phyloP scores from a whole-genome alignment of 495 filamentous ascomycete species.

The Aspergillus kassunensis region DNA sequence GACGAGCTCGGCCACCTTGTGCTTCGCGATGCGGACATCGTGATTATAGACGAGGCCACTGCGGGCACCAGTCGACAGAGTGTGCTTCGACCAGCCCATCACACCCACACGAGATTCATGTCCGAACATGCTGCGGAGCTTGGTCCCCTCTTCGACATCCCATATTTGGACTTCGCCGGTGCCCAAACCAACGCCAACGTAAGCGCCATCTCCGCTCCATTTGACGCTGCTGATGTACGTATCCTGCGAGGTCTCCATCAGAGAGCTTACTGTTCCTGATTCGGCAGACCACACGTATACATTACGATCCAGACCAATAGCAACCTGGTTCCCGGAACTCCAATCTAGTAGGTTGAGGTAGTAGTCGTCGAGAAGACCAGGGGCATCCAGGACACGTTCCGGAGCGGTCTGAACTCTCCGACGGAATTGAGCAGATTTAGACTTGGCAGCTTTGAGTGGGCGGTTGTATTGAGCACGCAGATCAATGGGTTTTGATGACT shows the following conservation, averaged over 20 bases:
- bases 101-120: conserved; percentile 96
- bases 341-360: conserved; percentile 98
- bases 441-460: conserved; percentile 74
- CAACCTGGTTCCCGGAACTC: conserved; percentile 96
- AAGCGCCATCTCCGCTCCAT: conserved; percentile 96
- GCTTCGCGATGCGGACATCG: conserved; percentile 94
- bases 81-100: conserved; percentile 98
- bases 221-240: conserved; percentile 98
- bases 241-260: conserved; percentile 80
- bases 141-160: conserved; percentile 93
- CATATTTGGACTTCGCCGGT: conserved; percentile 98
- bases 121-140: conserved; percentile 96
- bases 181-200: conserved; percentile 91
- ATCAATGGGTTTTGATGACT: conserved; percentile 96
- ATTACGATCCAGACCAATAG: conserved; percentile 92
- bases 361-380: conserved; percentile 95
- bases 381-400: conserved; percentile 95
- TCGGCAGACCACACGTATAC: conserved; percentile 99
- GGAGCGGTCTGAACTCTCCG: conserved; percentile 90
- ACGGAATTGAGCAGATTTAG: conserved; percentile 74
- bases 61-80: conserved; percentile 89
- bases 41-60: conserved; percentile 98
- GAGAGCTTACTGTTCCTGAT: conserved; percentile 76
- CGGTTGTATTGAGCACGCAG: conserved; percentile 97
- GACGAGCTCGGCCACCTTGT: conserved; percentile 95